Base-by-base conservation (phyloP, 1,284 basidiomycete species). In the Volvariella volvacea region DNA sequence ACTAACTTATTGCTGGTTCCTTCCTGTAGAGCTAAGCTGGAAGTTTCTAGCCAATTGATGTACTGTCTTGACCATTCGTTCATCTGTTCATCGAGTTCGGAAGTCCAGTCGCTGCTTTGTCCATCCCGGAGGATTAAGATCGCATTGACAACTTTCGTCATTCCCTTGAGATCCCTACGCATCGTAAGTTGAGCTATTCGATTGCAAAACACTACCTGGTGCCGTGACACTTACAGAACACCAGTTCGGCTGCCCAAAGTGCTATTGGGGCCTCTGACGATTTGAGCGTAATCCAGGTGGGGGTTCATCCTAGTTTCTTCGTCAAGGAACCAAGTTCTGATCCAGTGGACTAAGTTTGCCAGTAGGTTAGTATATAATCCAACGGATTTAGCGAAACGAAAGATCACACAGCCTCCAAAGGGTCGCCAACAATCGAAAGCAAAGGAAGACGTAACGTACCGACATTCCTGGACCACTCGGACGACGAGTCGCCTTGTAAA, bases 251-350 rank as follows among this genome's bases (percentile, higher is more conserved):
- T 68, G 21, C 80, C 81, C 1, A 56, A 51, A 48, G 74, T 71
- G 14, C 71, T 71, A 15, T 57, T 60, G 2, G 80, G 81, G 0
- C 84, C 84, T 3, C 84, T 73, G 22, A 75, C 58, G 58, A 82
- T 69, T 55, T 88, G 83, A 0, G 73, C 80, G 53, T 74, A 87
- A 51, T 80, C 71, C 46, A 87, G 63, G 56, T 83, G 79, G 2
- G 84, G 83, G 51, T 82, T 80, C 78, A 87, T 83, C 17, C 57
- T 64, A 0, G 80, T 83, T 4, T 60, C 62, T 0, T 65, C 47
- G 48, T 82, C 67, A 12, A 85, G 61, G 66, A 86, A 88, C 68
- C 77, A 83, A 0, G 67, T 62, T 32, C 74, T 62, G 49, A 85
- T 64, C 57, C 71, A 76, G 12, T 55, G 56, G 2, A 65, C 76